Evolutionary conservation across 768 basidiomycete species (phyloP).

Genomic region (Phaeolepiota aurea): DNA sequence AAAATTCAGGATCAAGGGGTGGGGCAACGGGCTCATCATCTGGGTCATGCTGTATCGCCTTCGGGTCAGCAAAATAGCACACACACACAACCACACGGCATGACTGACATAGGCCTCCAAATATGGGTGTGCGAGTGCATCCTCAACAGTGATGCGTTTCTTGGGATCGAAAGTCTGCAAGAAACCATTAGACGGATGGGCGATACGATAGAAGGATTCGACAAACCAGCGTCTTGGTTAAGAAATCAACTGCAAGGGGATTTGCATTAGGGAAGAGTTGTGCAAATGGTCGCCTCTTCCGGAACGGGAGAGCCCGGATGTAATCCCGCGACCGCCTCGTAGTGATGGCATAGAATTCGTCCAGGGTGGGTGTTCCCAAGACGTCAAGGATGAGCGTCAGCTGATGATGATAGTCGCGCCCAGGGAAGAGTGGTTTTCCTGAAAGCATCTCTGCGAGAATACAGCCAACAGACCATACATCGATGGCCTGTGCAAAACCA

Average conservation of each 20-base stretch:
- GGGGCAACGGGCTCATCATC: slow-evolving; percentile 95
- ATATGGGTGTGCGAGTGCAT: slow-evolving; percentile 92
- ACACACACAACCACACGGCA: too few relatives aligned
- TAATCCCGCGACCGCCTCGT: slow-evolving; percentile 90
- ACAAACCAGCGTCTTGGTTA: slow-evolving; percentile 76
- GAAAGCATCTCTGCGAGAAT: slow-evolving; percentile 96
- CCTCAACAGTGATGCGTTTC: slow-evolving; percentile 91
- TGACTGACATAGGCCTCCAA: slow-evolving; percentile 85
- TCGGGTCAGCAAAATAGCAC: too few relatives aligned
- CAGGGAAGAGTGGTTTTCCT: slow-evolving; percentile 94
- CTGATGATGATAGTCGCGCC: slow-evolving; percentile 95
- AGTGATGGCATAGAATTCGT: slow-evolving; percentile 97
- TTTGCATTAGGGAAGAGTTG: slow-evolving; percentile 88
- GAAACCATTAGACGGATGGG: not conserved
- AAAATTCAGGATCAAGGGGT: slow-evolving; percentile 93
- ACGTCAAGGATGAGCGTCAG: slow-evolving; percentile 93
- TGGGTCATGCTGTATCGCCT: slow-evolving; percentile 92
- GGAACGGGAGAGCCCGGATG: slow-evolving; percentile 89
- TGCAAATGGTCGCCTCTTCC: slow-evolving; percentile 76
- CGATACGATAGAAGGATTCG: not conserved
- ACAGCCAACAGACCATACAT: slow-evolving; percentile 83
- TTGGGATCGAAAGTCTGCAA: slow-evolving; percentile 91
- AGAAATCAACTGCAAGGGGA: slow-evolving; percentile 55
- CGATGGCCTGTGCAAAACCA: slow-evolving; percentile 51
- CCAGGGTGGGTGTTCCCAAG: slow-evolving; percentile 92